Percentiles rank a stretch among this genome's conserved stretches.
These are phyloP conservation scores for Brassica hybrid DNA, from an alignment of 441 rosid species.

Conservation along the genomic window DNA sequence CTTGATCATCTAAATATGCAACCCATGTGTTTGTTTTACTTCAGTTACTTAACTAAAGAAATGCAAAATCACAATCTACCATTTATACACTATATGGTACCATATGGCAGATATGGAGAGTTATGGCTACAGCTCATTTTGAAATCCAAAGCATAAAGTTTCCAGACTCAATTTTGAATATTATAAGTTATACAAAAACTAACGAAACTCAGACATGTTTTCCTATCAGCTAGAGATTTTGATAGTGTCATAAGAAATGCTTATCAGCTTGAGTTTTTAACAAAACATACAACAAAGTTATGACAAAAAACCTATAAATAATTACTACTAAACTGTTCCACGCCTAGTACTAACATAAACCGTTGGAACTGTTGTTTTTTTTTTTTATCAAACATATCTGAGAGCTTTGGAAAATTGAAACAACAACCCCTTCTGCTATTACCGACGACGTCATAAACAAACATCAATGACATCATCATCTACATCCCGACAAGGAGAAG, in stretches of 20 bases:
- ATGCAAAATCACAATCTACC: too few relatives aligned
- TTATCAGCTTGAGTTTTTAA: too few relatives aligned
- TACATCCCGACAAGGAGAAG: conserved; percentile 40
- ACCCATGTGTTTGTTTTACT: too few relatives aligned
- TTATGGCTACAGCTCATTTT: too few relatives aligned
- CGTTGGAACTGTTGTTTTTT: neutral
- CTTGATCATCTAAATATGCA: too few relatives aligned
- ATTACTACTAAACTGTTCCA: conserved; percentile 19
- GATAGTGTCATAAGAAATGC: neutral
- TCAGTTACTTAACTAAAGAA: too few relatives aligned
- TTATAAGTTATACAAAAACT: neutral
- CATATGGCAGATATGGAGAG: neutral
- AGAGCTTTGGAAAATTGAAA: conserved; percentile 24
- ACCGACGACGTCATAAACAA: conserved; percentile 29
- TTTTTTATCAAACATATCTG: neutral
- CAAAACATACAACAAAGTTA: neutral
- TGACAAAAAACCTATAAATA: neutral
- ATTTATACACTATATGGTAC: neutral
- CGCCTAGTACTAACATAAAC: conserved; percentile 16
- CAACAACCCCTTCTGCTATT: neutral
- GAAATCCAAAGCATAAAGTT: neutral
- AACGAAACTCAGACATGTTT: neutral
- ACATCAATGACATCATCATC: conserved; percentile 33
- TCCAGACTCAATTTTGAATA: neutral
- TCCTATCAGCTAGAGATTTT: neutral